Base-by-base conservation (phyloP, 108 stramenopile species). In the Nitzschia putrida region DNA sequence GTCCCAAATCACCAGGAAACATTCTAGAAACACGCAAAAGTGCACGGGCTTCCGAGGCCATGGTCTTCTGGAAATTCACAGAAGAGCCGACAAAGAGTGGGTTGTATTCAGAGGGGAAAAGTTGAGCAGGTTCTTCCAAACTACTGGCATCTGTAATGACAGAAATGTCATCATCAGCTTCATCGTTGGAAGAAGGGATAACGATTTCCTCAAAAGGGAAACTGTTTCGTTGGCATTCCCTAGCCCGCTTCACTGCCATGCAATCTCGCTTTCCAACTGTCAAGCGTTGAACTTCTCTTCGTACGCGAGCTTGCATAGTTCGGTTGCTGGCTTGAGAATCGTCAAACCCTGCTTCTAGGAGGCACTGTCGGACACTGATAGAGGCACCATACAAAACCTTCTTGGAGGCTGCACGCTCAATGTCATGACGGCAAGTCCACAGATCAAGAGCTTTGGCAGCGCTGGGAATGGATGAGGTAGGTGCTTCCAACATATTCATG, bases 271-370 rank as follows among this genome's bases (percentile, higher is more conserved):
- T 47, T 45, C 44, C 43, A n/a, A 40, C 9, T 9, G 61, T 45
- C 20, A 45, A 23, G 14, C 61, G 42, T 23, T 63, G 61, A 0
- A 63, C 61, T 47, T 63, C 61, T 24, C 61, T 4, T 13, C 61
- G 42, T 23, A 63, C 61, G 4, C 61, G 42, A 13, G 61, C 61
- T 47, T 63, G 61, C 61, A 63, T 63, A 8, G 61, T 63, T 23
- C 44, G 42, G 23, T 63, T 63, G 16, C 22, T 40, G 16, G 61
- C 61, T 24, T 63, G 61, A 11, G 61, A 20, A 21, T 16, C 16
- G 44, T 37, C 37, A 5, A 63, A 20, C 0, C 61, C 61, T 14
- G 23, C 61, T 45, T 63, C 44, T 21, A 63, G 40, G 11, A 63
- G 23, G 37, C 61, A 63, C 44, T 63, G 61, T 47, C 61, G 61